Percentiles rank a stretch among this genome's conserved stretches.
phyloP scores from a whole-genome alignment of 106 monocot species.

The Dioscorea dumetorum region DNA sequence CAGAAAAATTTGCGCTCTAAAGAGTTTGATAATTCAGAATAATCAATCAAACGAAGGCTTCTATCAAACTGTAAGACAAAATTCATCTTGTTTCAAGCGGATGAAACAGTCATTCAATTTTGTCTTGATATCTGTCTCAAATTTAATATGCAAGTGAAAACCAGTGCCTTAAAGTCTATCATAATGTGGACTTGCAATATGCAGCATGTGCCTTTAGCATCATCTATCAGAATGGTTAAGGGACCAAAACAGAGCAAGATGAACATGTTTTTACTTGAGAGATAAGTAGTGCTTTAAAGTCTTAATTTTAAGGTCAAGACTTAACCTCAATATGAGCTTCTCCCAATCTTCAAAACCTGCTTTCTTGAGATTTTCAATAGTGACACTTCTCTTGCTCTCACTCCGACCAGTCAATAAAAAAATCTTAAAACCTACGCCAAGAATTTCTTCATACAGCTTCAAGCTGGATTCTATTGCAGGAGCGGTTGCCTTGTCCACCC shows the following conservation, averaged over 20 bases:
- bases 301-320: background rate
- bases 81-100: background rate
- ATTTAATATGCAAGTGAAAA: background rate
- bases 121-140: too few relatives aligned
- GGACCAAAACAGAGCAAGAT: too few relatives aligned
- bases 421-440: constrained; percentile 55
- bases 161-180: too few relatives aligned
- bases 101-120: too few relatives aligned
- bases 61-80: background rate
- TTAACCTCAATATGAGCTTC: constrained; percentile 72
- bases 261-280: too few relatives aligned
- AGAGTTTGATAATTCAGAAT: too few relatives aligned
- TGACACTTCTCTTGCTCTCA: constrained; percentile 56
- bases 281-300: too few relatives aligned
- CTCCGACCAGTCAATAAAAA: constrained; percentile 70
- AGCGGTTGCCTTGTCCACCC: constrained; percentile 62
- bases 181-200: too few relatives aligned
- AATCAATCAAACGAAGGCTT: background rate
- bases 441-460: constrained; percentile 55
- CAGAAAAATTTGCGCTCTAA: background rate
- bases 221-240: too few relatives aligned
- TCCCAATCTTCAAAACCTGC: constrained; percentile 66
- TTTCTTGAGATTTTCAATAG: constrained; percentile 44
- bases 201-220: too few relatives aligned
- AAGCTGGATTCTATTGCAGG: constrained; percentile 62